Percentiles rank a stretch among this genome's conserved stretches.
Evolutionary conservation across 1,284 basidiomycete species (phyloP).

Genomic region (Puccinia coronata): DNA sequence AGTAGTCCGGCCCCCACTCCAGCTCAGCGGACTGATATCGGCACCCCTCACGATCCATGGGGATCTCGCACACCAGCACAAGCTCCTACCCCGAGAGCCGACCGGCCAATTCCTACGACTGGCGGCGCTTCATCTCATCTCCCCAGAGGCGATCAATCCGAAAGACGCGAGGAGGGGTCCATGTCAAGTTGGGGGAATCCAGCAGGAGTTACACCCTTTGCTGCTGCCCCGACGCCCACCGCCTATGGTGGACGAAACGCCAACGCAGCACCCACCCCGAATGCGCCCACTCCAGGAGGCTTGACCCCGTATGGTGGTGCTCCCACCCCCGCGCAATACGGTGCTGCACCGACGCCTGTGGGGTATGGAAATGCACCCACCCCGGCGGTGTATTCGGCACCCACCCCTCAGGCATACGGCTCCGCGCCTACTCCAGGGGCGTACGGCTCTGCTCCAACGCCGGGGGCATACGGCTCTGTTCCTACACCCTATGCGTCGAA

Average conservation of each 20-base stretch:
- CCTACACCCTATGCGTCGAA: conserved; percentile 60
- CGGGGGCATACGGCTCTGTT: conserved; percentile 57
- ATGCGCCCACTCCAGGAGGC: conserved; percentile 58
- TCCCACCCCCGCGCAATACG: conserved; percentile 51
- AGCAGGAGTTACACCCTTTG: conserved; percentile 54
- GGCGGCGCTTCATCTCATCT: conserved; percentile 40
- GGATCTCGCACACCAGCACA: conserved; percentile 49
- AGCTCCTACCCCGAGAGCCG: conserved; percentile 36
- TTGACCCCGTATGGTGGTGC: conserved; percentile 47
- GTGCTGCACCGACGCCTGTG: conserved; percentile 57
- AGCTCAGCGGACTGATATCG: conserved; percentile 50
- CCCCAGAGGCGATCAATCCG: conserved; percentile 51
- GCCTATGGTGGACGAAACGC: conserved; percentile 53
- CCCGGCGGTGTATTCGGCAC: conserved; percentile 59
- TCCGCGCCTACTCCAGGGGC: conserved; percentile 60
- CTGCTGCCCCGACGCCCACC: conserved; percentile 53
- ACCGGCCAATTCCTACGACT: conserved; percentile 38
- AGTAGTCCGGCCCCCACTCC: conserved; percentile 47
- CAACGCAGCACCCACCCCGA: conserved; percentile 49
- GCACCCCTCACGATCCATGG: conserved; percentile 51
- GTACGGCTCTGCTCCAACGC: conserved; percentile 51
- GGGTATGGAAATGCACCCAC: conserved; percentile 61
- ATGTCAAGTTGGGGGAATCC: conserved; percentile 52
- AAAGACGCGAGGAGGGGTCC: conserved; percentile 53
- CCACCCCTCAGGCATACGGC: conserved; percentile 55